Evolutionary conservation across 2,329 filamentous ascomycete species (phyloP), one percentile per base, ranked within the genome.

Genomic region (Ophiocordyceps camponoti-floridani): DNA sequence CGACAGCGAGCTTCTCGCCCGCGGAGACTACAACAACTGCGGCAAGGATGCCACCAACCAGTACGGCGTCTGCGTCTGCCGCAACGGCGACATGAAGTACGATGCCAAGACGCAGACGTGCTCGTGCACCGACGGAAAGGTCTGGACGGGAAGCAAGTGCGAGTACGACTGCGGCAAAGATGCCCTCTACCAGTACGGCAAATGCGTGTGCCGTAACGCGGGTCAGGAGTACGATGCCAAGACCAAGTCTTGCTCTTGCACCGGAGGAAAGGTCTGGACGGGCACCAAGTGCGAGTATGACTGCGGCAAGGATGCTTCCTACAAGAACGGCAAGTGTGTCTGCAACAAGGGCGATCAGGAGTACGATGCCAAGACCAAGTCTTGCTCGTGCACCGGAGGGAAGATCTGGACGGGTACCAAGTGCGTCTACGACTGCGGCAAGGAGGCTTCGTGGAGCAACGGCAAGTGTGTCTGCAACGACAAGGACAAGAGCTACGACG

Each of bases 111-210:
- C 19, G 38, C 44, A 47, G 46, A 42, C 23, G 3, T 48, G 47
- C 41, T 30, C 33, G 6, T 48, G 47, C 43, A 14, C 41, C 9
- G 19, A 12, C 27, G 43, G 43, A 2, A 13, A 43, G 19, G 42
- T 13, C 5, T 48, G 47, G 47, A 41, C 28, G 7, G 45, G 42
- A 6, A 31, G 43, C 40, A 30, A 31, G 16, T 48, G 47, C 30
- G 27, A 33, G 6, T 31, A 37, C 14, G 45, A 48, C 35, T 48
- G 47, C 14, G 47, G 47, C 16, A 44, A 46, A 40, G 45, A 46
- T 4, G 47, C 47, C n/a, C 13, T 11, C 4, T 48, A 43, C 35
- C 4, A 40, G 5, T 19, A 40, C 16, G 19, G 19, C 16, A 40
- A 40, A 19, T 19, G 19, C 16, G 37, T 40, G 16, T 40, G 37